Base-by-base conservation (phyloP, 768 basidiomycete genomes). In the Serendipita vermifera region DNA sequence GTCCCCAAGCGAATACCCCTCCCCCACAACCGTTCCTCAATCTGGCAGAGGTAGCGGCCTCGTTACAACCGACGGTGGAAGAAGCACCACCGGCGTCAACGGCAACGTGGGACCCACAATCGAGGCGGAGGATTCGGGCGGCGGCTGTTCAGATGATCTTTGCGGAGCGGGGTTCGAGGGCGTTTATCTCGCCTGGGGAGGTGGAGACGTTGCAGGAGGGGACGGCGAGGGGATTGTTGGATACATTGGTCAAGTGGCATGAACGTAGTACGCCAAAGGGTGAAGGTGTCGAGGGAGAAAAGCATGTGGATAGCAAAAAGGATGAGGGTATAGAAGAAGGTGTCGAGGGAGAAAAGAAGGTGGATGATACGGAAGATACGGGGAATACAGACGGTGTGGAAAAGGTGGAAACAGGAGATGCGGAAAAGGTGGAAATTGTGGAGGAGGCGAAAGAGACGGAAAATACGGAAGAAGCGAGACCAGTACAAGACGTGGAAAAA, bases 121-220 rank as follows among this genome's bases (percentile, higher is more conserved):
- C 26, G 22, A 62, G 58, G 17, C 63, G 71, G 15, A 61, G 63
- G 57, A 87, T 89, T 62, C 76, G 77, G 62, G 87, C 83, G n/a
- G 83, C 87, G 14, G 82, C 83, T 14, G 78, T 78, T 20, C 87
- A 89, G 58, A 85, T 88, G 77, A 77, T 88, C 3, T 90, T 86
- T 63, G 87, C 87, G n/a, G 76, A 81, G 38, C 78, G 87, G 46
- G 74, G 72, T 38, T 82, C 84, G 26, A 75, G 73, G 60, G 83
- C 77, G 59, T 87, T 89, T 63, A 88, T 90, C 63, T 79, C 78
- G 3, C 87, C 87, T 3, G 71, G 78, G 35, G 70, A 77, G 55
- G 85, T 87, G 27, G 67, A 66, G 6, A 71, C 71, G 56, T 63
- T 81, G 9, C 85, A 90, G 64, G 68, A 70, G 22, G 83, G 81